Conservation (phyloP, 139 green algal genomes). For the Coccomyxa sp. region DNA sequence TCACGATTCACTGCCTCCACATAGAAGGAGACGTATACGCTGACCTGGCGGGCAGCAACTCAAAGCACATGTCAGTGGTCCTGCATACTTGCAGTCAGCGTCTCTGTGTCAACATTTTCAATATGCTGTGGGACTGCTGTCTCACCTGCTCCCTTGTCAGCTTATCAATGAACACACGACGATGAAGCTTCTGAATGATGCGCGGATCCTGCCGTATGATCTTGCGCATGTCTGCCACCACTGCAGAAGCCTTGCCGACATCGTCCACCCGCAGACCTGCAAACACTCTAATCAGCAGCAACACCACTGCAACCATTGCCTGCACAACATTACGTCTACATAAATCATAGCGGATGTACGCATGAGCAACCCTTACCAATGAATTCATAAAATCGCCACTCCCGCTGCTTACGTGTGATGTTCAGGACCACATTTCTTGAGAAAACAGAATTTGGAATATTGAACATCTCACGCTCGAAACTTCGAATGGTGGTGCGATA, state of each 20-base stretch:
- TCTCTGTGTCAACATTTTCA: background rate
- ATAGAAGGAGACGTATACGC: conserved; percentile 78
- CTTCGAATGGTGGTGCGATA: conserved; percentile 80
- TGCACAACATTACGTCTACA: background rate
- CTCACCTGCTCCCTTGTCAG: conserved; percentile 55
- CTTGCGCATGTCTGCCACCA: conserved; percentile 70
- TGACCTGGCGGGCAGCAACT: conserved; percentile 14
- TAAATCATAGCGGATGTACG: background rate
- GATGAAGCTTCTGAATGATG: conserved; percentile 87
- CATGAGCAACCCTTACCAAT: conserved; percentile 25
- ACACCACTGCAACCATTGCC: too few species aligned
- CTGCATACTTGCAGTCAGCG: background rate
- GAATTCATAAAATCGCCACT: conserved; percentile 87
- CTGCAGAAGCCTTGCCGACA: conserved; percentile 21
- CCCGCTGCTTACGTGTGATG: conserved; percentile 75
- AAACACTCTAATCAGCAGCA: background rate
- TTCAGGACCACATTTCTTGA: conserved; percentile 88
- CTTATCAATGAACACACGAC: conserved; percentile 85
- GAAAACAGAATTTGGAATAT: conserved; percentile 75
- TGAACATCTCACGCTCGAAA: conserved; percentile 75
- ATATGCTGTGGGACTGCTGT: too few species aligned
- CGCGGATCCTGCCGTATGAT: conserved; percentile 57
- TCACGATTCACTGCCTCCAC: conserved; percentile 71
- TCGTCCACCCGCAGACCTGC: conserved; percentile 44
- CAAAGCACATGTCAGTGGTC: background rate